Conservation (phyloP, 2,329 filamentous ascomycete genomes). For the Trichoderma hamatum region DNA sequence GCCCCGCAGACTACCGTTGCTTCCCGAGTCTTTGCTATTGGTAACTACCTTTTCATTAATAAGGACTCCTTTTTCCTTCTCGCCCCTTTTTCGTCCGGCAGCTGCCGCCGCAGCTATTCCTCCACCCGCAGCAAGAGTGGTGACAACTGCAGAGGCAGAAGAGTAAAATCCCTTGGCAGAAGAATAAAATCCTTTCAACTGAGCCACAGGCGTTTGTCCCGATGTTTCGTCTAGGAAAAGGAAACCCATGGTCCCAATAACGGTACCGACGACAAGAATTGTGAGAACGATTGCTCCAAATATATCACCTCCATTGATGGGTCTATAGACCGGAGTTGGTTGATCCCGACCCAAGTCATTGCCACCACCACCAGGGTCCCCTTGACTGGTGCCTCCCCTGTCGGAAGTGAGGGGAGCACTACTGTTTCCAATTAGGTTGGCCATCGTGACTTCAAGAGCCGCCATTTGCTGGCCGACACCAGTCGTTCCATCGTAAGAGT, state of each 20-base stretch:
- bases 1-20: slow-evolving; percentile 31
- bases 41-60: slow-evolving; percentile 34
- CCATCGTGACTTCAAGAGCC: slow-evolving; percentile 65
- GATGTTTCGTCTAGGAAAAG: slow-evolving; percentile 54
- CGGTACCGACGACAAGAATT: slow-evolving; percentile 54
- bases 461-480: slow-evolving; percentile 74
- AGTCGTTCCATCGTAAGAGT: slow-evolving; percentile 59
- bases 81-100: slow-evolving; percentile 29
- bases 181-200: slow-evolving; percentile 36
- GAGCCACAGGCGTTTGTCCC: slow-evolving; percentile 39
- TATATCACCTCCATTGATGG: slow-evolving; percentile 60
- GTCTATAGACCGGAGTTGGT: slow-evolving; percentile 33
- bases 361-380: slow-evolving; percentile 51
- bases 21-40: slow-evolving; percentile 25
- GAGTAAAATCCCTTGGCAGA: slow-evolving; percentile 31
- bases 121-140: slow-evolving; percentile 33
- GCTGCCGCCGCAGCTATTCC: slow-evolving; percentile 31
- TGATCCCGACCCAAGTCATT: slow-evolving; percentile 48
- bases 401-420: slow-evolving; percentile 49
- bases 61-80: slow-evolving; percentile 5
- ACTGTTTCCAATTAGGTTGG: slow-evolving; percentile 57
- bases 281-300: slow-evolving; percentile 71
- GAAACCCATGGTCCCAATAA: slow-evolving; percentile 57
- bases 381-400: slow-evolving; percentile 61
- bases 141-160: slow-evolving; percentile 30